A percentile compares a stretch with the other conserved stretches of the same genome.
phyloP scores from a whole-genome alignment of 1,284 basidiomycete species.

The Ganoderma lingzhi region DNA sequence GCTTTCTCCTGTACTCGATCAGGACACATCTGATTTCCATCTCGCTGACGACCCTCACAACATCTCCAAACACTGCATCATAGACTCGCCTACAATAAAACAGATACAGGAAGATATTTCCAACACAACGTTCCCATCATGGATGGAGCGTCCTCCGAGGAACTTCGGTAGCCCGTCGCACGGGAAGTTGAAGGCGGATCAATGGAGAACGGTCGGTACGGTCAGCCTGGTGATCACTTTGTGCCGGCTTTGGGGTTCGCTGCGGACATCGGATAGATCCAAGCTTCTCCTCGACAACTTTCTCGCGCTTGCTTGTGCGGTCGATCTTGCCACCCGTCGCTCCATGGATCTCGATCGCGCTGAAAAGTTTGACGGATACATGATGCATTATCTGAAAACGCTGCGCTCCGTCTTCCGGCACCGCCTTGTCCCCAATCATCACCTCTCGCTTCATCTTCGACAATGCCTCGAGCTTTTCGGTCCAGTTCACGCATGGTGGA shows the following conservation, averaged over 20 bases:
- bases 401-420: conserved; percentile 41
- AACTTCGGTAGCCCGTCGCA: conserved; percentile 40
- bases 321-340: conserved; percentile 15
- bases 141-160: conserved; percentile 39
- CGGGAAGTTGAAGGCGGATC: conserved; percentile 49
- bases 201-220: conserved; percentile 43
- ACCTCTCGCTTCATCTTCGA: conserved; percentile 46
- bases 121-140: conserved; percentile 39
- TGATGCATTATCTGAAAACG: conserved; percentile 40
- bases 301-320: conserved; percentile 19
- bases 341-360: conserved; percentile 17
- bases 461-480: conserved; percentile 42
- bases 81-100: conserved; percentile 30
- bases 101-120: conserved; percentile 41
- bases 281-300: conserved; percentile 47
- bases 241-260: conserved; percentile 44
- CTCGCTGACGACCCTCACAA: not conserved
- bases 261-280: not conserved
- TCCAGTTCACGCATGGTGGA: conserved; percentile 44
- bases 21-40: conserved; percentile 8
- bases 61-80: not conserved
- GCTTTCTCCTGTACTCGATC: not conserved
- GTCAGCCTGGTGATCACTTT: conserved; percentile 45
- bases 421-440: conserved; percentile 46
- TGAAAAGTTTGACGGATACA: conserved; percentile 35